phyloP scores from a whole-genome alignment of 805 yeast genomes.

The Candida incommunis region DNA sequence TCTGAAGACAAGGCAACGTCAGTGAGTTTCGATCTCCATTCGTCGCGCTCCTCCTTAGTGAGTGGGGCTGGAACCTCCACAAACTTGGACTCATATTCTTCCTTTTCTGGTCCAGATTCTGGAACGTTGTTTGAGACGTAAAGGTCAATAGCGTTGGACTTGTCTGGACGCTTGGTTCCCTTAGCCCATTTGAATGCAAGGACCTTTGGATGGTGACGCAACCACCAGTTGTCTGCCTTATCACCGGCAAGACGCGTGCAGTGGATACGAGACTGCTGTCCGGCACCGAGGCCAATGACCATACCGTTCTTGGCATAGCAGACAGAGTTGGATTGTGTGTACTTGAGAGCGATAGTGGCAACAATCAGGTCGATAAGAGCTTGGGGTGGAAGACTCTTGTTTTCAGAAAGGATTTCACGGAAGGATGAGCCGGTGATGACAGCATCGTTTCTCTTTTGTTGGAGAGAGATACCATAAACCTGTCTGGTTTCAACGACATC shows the following conservation, averaged over 20 bases:
- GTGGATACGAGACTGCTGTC: conserved; percentile 98
- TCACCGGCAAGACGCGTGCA: conserved; percentile 99
- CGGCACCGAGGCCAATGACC: conserved; percentile 99
- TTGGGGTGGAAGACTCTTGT: conserved; percentile 80
- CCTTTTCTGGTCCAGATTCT: conserved; percentile 77
- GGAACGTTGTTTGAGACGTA: conserved; percentile 89
- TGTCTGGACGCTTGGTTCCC: conserved; percentile 97
- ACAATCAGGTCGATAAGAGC: conserved; percentile 89
- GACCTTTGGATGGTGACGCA: conserved; percentile 95
- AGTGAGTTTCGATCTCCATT: conserved; percentile 68
- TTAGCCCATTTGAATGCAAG: conserved; percentile 92
- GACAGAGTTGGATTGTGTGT: conserved; percentile 97
- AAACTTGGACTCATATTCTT: conserved; percentile 84
- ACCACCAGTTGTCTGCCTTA: conserved; percentile 99
- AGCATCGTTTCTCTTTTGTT: conserved; percentile 97
- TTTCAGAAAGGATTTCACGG: conserved; percentile 79
- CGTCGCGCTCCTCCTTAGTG: conserved; percentile 67
- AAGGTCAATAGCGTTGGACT: conserved; percentile 94
- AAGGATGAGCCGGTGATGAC: conserved; percentile 81
- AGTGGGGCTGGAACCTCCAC: conserved; percentile 72
- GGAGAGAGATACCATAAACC: conserved; percentile 89
- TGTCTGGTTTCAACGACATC: conserved; percentile 75
- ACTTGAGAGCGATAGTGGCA: conserved; percentile 93
- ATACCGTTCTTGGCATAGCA: conserved; percentile 98
- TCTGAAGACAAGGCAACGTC: conserved; percentile 91